These are phyloP conservation scores for Monosporascus sp. DNA, from an alignment of 2,329 filamentous ascomycete species.

Conservation along the genomic window DNA sequence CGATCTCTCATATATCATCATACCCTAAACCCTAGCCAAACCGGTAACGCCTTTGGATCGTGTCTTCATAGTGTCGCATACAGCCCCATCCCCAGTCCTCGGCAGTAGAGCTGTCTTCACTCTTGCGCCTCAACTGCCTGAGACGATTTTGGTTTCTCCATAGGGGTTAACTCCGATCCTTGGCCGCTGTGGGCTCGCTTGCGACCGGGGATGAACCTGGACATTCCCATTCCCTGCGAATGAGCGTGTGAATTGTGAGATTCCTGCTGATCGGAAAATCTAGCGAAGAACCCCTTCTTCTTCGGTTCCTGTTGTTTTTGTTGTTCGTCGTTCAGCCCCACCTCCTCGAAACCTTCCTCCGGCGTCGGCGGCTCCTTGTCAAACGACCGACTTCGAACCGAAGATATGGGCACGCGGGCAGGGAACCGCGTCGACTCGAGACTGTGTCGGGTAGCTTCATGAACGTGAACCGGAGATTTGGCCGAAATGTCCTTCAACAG, in stretches of 20 bases:
- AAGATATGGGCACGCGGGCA: conserved; percentile 53
- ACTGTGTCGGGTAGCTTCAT: conserved; percentile 65
- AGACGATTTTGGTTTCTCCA: conserved; percentile 26
- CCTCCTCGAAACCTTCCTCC: conserved; percentile 84
- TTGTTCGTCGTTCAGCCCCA: conserved; percentile 75
- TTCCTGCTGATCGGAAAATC: conserved; percentile 60
- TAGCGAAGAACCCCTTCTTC: conserved; percentile 75
- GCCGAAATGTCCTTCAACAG: conserved; percentile 73
- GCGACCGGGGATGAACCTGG: conserved; percentile 29
- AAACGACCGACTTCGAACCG: conserved; percentile 52
- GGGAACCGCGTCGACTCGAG: conserved; percentile 69
- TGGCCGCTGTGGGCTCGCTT: conserved; percentile 30
- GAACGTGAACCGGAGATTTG: conserved; percentile 64
- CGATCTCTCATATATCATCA: conserved; percentile 20
- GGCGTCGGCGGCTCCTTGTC: conserved; percentile 58
- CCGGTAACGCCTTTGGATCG: conserved; percentile 17
- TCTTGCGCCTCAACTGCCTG: conserved; percentile 21
- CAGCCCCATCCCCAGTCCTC: neutral
- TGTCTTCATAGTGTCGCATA: conserved; percentile 11
- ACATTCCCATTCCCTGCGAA: conserved; percentile 16
- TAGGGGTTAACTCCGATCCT: conserved; percentile 25
- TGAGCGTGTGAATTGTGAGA: conserved; percentile 14
- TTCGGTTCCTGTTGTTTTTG: conserved; percentile 48
- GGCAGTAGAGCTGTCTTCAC: conserved; percentile 1
- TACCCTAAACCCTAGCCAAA: conserved; percentile 7